Base-by-base conservation (phyloP, 164 flowering plant genomes). In the Warburgia ugandensis region DNA sequence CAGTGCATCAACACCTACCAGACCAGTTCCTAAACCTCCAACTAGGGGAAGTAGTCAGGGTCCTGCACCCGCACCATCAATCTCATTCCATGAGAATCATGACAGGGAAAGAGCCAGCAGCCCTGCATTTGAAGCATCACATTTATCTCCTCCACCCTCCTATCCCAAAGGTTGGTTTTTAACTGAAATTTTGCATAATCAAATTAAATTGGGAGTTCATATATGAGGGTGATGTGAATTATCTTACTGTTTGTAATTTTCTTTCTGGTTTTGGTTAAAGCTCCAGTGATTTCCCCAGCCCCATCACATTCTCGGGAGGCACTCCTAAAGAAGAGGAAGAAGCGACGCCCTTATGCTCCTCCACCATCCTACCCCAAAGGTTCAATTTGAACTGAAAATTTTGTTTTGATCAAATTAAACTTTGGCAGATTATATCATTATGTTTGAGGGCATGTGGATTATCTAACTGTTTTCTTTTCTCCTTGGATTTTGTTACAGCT, bases 121-220 rank as follows among this genome's bases (percentile, higher is more conserved):
- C 46, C 58, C 66, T 52, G 56, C 70, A 45, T 76, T 67, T 45
- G 55, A 77, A 54, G 45, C 73, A 29, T 56, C 75, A 9, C 45
- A 58, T 64, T 27, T 39, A 28, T 49, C 39, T 44, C 64, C 74
- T 63, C 72, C 77, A 3, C 48, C 31, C 37, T 31, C 59, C 23
- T n/a, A 61, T 31, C 55, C 61, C 27, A 64, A 55, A 73, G 90
- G 90, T 86, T 55, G 16, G 36, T 5, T 48, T 55, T 43, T 13
- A 29, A 25, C 29, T 35, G 32, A 50, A 47, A 21, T 3, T 10
- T 3, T 23, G 12, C 7, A 10, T 6, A 2, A 29, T 9, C 51
- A 29, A 48, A 19, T 14, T 20, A 30, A 48, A 30, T 42, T n/a
- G 33, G 20, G n/a, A 11, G 38, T 9, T 42, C n/a, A 22, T 20